Percentiles rank a stretch among this genome's conserved stretches.
Conservation (phyloP, 2,329 filamentous ascomycete genomes). For the Colletotrichum liaoningense region DNA sequence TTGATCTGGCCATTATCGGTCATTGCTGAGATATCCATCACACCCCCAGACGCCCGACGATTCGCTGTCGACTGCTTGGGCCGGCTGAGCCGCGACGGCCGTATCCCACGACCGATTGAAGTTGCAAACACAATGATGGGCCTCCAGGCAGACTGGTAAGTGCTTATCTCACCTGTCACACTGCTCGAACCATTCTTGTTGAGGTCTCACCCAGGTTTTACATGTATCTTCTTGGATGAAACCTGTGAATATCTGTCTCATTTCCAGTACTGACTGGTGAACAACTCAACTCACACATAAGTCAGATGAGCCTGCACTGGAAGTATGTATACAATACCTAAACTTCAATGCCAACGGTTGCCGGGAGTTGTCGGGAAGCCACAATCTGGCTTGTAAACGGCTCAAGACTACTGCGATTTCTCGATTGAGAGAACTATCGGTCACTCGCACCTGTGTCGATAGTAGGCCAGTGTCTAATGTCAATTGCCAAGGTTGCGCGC, state of each 20-base stretch:
- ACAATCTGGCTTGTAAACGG: no score
- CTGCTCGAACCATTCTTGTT: neutral
- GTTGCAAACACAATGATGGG: neutral
- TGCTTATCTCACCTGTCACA: neutral
- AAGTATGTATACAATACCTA: neutral
- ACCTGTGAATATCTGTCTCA: neutral
- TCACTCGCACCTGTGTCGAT: no score
- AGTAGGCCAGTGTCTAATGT: no score
- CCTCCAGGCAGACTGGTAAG: slow-evolving; percentile 37
- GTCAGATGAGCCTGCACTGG: neutral
- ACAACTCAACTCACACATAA: neutral
- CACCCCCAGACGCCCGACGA: slow-evolving; percentile 21
- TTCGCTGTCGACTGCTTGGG: slow-evolving; percentile 37
- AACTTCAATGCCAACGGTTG: neutral
- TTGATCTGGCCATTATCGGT: slow-evolving; percentile 41
- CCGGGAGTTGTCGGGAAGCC: no score
- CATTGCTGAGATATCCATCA: slow-evolving; percentile 30
- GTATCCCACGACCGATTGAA: slow-evolving; percentile 37
- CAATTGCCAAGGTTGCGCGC: no score
- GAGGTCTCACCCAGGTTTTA: slow-evolving; percentile 18
- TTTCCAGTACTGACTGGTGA: neutral
- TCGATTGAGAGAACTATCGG: neutral
- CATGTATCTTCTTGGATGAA: slow-evolving; percentile 22
- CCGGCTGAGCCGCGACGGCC: slow-evolving; percentile 38
- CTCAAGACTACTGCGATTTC: neutral